Evolutionary conservation across 495 filamentous ascomycete genomes (phyloP), one percentile per base, ranked within the genome.

Genomic region (Aspergillus saccharolyticus): DNA sequence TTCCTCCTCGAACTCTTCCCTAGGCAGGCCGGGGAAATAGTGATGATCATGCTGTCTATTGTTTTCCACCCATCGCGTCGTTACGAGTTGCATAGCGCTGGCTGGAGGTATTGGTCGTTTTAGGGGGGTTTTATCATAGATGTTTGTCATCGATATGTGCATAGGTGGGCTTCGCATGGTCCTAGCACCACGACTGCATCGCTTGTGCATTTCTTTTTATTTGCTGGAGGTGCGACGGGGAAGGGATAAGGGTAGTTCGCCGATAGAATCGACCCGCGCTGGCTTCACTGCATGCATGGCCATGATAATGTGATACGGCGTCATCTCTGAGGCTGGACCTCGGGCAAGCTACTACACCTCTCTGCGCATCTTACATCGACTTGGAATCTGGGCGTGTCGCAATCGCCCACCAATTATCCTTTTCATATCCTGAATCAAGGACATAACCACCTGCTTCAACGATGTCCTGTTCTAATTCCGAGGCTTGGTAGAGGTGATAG

Each of bases 391-490:
- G 57, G 50, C 71, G 71, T 39, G 68, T 70, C 45, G 79, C 81
- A 48, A 90, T 86, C 33, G 81, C 90, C 93, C 94, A 98, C 94
- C 94, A 97, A 77, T 98, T 98, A 62, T 98, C 94, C 71, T 85
- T 94, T 66, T 98, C 94, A 75, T 97, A 98, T 24, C 94, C 94
- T 54, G 85, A 86, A 60, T 87, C 85, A 44, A 93, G 58, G 17
- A 96, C 83, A 49, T 66, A 69, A 33, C 94, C 94, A 28, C 90
- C 91, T 45, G 90, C 94, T 22, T 74, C 76, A 43, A 67, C 65
- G 57, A 96, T 82, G 70, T 98, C 90, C 42, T 82, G 78, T 66
- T 96, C 91, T 65, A 98, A 73, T 71, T 98, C 94, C 20, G 87
- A 89, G 63, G 87, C 82, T 47, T 86, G 78, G 73, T 96, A 98